Percentiles rank a stretch among this genome's conserved stretches.
phyloP scores from a whole-genome alignment of 1,139 yeast genomes.

The Zygosaccharomyces sapae region DNA sequence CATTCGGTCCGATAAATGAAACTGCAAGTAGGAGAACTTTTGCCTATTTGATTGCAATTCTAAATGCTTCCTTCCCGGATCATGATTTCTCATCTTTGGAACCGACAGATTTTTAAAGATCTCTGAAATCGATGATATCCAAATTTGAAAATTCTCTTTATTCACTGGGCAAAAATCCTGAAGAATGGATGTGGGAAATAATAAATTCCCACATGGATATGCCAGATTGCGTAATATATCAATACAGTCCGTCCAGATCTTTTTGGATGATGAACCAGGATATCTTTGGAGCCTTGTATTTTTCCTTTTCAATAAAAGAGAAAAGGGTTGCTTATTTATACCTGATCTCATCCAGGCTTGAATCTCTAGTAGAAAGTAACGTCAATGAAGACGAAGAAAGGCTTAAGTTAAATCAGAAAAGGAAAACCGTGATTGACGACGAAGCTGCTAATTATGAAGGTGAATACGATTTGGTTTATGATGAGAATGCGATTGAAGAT shows the following conservation, averaged over 20 bases:
- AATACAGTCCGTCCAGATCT: conserved; percentile 75
- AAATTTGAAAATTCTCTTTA: conserved; percentile 75
- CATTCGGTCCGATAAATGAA: conserved; percentile 89
- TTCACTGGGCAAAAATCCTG: conserved; percentile 60
- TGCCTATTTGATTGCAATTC: conserved; percentile 83
- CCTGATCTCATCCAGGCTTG: conserved; percentile 42
- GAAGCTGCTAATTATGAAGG: conserved; percentile 39
- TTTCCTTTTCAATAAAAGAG: conserved; percentile 84
- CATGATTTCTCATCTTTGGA: conserved; percentile 86
- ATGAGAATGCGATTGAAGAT: conserved; percentile 36
- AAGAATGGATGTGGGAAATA: conserved; percentile 80
- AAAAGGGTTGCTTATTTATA: conserved; percentile 87
- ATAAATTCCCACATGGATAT: conserved; percentile 81
- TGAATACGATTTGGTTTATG: conserved; percentile 46
- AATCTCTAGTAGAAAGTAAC: conserved; percentile 29
- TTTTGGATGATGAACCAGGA: conserved; percentile 57
- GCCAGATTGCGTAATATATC: conserved; percentile 70
- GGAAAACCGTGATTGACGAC: conserved; percentile 37
- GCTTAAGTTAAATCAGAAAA: conserved; percentile 26
- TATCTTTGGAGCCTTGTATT: conserved; percentile 83
- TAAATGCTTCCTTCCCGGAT: conserved; percentile 91
- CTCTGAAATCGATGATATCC: conserved; percentile 55
- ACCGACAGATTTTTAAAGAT: conserved; percentile 74
- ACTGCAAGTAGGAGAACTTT: conserved; percentile 82
- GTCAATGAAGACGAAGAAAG: conserved; percentile 37